These are phyloP conservation scores for Vickermania spadyakhi DNA, from an alignment of 208 protist genomes.

Conservation along the genomic window DNA sequence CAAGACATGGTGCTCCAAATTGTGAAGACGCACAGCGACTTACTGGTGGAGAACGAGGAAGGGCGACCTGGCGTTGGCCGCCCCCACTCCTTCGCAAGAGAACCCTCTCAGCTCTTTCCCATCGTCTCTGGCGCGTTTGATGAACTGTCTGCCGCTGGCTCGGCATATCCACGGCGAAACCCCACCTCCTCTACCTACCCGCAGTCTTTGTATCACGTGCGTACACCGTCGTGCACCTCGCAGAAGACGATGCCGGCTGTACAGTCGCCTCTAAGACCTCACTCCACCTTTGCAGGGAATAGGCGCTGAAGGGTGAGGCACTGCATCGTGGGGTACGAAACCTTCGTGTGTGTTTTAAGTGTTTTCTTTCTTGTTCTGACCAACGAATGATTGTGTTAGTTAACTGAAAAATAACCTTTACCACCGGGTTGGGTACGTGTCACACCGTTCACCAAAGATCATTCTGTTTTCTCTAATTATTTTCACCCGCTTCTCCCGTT, in stretches of 20 bases:
- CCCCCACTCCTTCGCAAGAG: neutral
- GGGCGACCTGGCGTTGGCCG: neutral
- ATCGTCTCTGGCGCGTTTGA: neutral
- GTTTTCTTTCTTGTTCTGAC: too few species aligned
- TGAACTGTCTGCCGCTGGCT: neutral
- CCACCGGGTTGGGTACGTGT: too few species aligned
- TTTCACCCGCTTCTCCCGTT: too few species aligned
- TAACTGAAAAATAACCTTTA: too few species aligned
- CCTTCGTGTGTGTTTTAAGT: too few species aligned
- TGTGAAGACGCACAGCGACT: slow-evolving; percentile 56
- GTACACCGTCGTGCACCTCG: slow-evolving; percentile 7
- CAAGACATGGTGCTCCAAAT: slow-evolving; percentile 65
- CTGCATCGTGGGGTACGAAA: too few species aligned
- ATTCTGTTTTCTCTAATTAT: too few species aligned
- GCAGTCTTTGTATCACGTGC: neutral
- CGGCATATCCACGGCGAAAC: too few species aligned
- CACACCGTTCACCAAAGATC: too few species aligned
- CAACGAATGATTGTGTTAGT: too few species aligned
- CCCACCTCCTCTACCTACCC: neutral
- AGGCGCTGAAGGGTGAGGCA: too few species aligned
- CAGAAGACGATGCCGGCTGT: slow-evolving; percentile 19
- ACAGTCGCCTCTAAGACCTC: slow-evolving; percentile 15
- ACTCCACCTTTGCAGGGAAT: too few species aligned
- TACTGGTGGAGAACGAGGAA: slow-evolving; percentile 10
- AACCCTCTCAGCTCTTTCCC: neutral